Base-by-base conservation (phyloP, 1,139 yeast species). In the Nematodospora anomalae region DNA sequence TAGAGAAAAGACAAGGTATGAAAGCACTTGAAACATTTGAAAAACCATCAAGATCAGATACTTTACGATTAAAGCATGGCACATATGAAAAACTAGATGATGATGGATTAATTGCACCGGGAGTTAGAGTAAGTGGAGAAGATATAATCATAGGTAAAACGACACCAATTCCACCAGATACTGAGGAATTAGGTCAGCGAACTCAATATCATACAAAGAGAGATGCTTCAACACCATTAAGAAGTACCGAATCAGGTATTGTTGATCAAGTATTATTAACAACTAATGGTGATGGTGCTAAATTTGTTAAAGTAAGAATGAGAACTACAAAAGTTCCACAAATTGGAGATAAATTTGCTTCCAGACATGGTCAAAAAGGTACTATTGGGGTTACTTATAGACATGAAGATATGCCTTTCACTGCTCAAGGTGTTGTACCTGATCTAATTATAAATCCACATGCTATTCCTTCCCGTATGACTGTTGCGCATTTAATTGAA, bases 381-480 rank as follows among this genome's bases (percentile, higher is more conserved):
- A 94, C 98, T 18, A 90, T 94, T 64, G 99, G 99, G 80, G 95
- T 92, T 44, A 92, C 98, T 1, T 94, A 92, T 60, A 80, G 97
- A 59, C 94, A 92, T 61, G 99, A 92, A 65, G 99, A 92, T 62
- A 92, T 92, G 97, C 99, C 98, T 22, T 92, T 94, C 62, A 83
- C 95, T n/a, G 74, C 87, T 3, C 94, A 92, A 64, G 99, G 99
- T 60, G 67, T 90, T 58, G 97, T 90, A 24, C 99, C 99, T 4
- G 99, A 92, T 69, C 76, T 92, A 60, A 87, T 92, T 55, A 92
- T 92, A 62, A 92, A 92, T 62, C 99, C 99, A 1, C 99, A 92
- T 67, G 98, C 98, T 58, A 92, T 92, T 77, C 99, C 99, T 51
- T 92, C 98, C 41, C 97, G 99, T 77, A 92, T 92, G 99, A 92